Evolutionary conservation across 139 green algal species (phyloP).

Genomic region (Pycnococcus provasolii): DNA sequence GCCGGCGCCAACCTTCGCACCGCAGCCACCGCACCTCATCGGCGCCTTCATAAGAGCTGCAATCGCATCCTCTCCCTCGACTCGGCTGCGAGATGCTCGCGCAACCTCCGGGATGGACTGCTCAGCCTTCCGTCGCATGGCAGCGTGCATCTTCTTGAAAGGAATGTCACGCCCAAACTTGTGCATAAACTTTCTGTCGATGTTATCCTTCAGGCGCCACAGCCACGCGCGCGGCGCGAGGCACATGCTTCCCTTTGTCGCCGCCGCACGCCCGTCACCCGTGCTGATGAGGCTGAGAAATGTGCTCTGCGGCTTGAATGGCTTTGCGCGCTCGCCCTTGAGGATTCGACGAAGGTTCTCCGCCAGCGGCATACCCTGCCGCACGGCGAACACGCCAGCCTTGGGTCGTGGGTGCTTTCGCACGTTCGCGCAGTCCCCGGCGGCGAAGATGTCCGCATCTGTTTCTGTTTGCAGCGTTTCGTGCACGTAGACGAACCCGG

Average conservation of each 20-base stretch:
- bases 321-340: conserved; percentile 40
- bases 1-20: conserved; percentile 57
- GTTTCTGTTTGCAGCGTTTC: conserved; percentile 35
- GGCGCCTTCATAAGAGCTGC: conserved; percentile 30
- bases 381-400: conserved; percentile 91
- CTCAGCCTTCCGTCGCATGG: conserved; percentile 19
- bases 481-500: conserved; percentile 74
- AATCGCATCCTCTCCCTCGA: conserved; percentile 33
- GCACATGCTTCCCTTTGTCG: conserved; percentile 7
- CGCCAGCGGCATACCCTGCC: conserved; percentile 55
- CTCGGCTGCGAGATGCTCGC: conserved; percentile 1
- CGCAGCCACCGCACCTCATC: conserved; percentile 88
- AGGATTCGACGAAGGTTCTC: conserved; percentile 70
- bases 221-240: conserved; percentile 51
- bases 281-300: conserved; percentile 69
- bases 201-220: conserved; percentile 81
- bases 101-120: background rate
- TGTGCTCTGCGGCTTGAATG: conserved; percentile 67
- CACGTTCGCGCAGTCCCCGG: conserved; percentile 64
- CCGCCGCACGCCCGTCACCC: conserved; percentile 1
- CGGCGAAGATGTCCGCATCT: conserved; percentile 72
- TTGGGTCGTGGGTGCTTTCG: conserved; percentile 73
- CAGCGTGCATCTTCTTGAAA: conserved; percentile 11
- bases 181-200: conserved; percentile 62
- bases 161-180: conserved; percentile 7